phyloP scores from a whole-genome alignment of 768 basidiomycete species.

The Tricholoma hemisulphureum region DNA sequence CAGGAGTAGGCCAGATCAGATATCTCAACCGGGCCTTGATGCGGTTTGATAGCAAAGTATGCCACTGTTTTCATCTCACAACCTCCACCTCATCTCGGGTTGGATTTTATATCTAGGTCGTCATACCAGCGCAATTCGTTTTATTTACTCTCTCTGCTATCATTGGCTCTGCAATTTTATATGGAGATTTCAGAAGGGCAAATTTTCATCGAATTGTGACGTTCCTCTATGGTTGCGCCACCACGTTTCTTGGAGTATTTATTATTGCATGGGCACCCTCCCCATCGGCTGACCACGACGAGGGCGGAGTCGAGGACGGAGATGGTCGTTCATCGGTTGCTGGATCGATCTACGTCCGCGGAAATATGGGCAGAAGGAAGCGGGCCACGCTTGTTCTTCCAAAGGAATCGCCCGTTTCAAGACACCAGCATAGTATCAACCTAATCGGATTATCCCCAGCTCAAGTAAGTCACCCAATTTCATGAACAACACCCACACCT shows the following conservation, averaged over 20 bases:
- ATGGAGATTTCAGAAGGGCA: constrained; percentile 86
- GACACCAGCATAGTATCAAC: constrained; percentile 56
- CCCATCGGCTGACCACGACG: constrained; percentile 27
- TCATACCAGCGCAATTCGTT: constrained; percentile 94
- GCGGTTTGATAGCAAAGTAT: constrained; percentile 89
- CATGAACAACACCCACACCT: neutral
- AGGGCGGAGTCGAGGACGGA: constrained; percentile 26
- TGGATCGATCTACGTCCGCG: constrained; percentile 27
- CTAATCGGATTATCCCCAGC: constrained; percentile 74
- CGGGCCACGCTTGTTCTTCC: constrained; percentile 51
- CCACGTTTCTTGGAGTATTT: constrained; percentile 90
- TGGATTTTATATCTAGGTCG: constrained; percentile 52
- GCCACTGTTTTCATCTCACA: constrained; percentile 7
- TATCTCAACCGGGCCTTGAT: constrained; percentile 87
- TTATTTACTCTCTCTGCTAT: constrained; percentile 93
- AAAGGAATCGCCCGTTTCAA: constrained; percentile 44
- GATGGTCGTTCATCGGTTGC: constrained; percentile 17
- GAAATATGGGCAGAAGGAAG: constrained; percentile 38
- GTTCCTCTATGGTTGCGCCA: constrained; percentile 82
- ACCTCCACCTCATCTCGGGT: neutral
- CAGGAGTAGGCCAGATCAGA: constrained; percentile 80
- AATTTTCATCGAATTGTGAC: constrained; percentile 80
- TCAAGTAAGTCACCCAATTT: constrained; percentile 44
- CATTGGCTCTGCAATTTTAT: constrained; percentile 88
- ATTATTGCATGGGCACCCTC: constrained; percentile 72